A percentile compares a stretch with the other conserved stretches of the same genome.
Conservation (phyloP, 2,329 filamentous ascomycete species). For the Xylaria sp. region DNA sequence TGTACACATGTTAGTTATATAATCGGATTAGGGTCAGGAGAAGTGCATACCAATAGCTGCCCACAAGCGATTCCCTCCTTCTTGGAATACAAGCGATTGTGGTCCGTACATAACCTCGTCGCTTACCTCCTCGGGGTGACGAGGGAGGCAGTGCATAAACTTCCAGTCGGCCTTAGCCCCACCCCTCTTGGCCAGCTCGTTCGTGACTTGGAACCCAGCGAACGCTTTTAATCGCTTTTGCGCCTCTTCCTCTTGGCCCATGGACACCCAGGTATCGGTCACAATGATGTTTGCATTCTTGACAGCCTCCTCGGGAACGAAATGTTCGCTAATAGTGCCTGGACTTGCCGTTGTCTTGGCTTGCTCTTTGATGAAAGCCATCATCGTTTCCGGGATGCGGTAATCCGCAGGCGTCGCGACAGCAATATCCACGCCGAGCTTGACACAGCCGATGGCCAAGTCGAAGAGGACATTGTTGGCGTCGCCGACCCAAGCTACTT, state of each 20-base stretch:
- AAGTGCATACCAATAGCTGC: constrained; percentile 75
- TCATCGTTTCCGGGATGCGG: constrained; percentile 80
- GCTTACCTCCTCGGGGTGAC: constrained; percentile 90
- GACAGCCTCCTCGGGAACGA: constrained; percentile 83
- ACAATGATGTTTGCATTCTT: constrained; percentile 89
- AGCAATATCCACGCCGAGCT: constrained; percentile 85
- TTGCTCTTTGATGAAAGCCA: constrained; percentile 73
- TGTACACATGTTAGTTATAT: constrained; percentile 44
- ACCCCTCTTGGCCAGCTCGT: constrained; percentile 81
- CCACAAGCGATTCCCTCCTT: constrained; percentile 96
- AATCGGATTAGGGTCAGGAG: constrained; percentile 2
- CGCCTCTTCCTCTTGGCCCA: constrained; percentile 93
- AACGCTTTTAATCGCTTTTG: constrained; percentile 83
- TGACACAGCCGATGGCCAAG: constrained; percentile 85
- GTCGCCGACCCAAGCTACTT: constrained; percentile 95
- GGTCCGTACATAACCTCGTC: constrained; percentile 94
- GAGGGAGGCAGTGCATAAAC: constrained; percentile 98
- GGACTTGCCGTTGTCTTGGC: constrained; percentile 65
- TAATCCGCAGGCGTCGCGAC: constrained; percentile 90
- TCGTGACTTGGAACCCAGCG: constrained; percentile 89
- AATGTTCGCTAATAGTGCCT: constrained; percentile 79
- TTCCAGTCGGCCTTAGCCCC: constrained; percentile 91
- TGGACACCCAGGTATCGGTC: constrained; percentile 97
- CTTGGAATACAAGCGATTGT: constrained; percentile 87
- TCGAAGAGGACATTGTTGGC: constrained; percentile 98